These are phyloP conservation scores for Penicillium sumatraense DNA, from an alignment of 2,329 filamentous ascomycete genomes.

Conservation along the genomic window DNA sequence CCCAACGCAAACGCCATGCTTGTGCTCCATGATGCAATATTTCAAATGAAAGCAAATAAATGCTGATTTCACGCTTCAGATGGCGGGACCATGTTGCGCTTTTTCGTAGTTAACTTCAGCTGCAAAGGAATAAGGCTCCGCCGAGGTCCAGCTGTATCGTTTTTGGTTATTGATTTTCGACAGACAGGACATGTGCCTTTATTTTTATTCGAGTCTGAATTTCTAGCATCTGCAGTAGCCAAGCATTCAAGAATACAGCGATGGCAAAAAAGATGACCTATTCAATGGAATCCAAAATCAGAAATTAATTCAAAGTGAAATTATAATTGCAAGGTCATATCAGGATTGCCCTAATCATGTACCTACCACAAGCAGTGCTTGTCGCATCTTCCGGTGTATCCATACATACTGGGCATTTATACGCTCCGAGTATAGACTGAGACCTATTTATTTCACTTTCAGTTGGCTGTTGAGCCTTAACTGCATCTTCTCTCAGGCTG, in stretches of 20 bases:
- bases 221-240: constrained; percentile 58
- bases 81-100: constrained; percentile 10
- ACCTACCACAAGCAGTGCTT: constrained; percentile 63
- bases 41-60: not conserved
- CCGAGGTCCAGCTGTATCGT: constrained; percentile 39
- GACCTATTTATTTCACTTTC: constrained; percentile 22
- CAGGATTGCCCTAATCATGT: not conserved
- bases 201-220: constrained; percentile 38
- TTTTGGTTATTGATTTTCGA: constrained; percentile 45
- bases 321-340: not conserved
- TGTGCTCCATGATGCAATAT: constrained; percentile 13
- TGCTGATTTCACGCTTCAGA: constrained; percentile 1
- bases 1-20: constrained; percentile 5
- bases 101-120: constrained; percentile 41
- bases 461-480: constrained; percentile 49
- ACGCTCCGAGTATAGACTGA: constrained; percentile 49
- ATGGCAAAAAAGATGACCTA: constrained; percentile 68
- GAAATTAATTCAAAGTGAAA: not conserved
- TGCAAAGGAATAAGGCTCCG: constrained; percentile 45
- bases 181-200: constrained; percentile 52
- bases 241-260: constrained; percentile 66
- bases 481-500: constrained; percentile 58
- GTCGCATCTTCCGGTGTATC: constrained; percentile 64
- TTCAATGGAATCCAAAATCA: not conserved
- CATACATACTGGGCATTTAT: constrained; percentile 68